Evolutionary conservation across 495 filamentous ascomycete species (phyloP).

Genomic region (Cryomyces antarcticus): DNA sequence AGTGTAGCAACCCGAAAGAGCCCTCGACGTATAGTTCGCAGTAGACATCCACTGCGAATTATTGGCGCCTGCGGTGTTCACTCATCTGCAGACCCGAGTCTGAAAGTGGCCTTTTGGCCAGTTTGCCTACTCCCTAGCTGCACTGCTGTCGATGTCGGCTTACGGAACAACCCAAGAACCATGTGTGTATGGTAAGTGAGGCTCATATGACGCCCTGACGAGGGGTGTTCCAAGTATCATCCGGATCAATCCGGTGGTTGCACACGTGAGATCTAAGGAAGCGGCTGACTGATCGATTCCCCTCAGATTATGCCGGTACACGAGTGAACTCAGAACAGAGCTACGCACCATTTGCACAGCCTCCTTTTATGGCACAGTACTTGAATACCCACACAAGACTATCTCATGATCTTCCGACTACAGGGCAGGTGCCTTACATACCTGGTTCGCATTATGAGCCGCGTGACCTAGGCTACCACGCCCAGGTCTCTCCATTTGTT

Average conservation of each 20-base stretch:
- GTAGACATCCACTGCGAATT: no score
- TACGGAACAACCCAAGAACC: conserved; percentile 29
- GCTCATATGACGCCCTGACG: conserved; percentile 11
- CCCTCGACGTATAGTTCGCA: no score
- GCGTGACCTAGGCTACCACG: conserved; percentile 26
- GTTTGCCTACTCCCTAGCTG: no score
- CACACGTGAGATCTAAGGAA: conserved; percentile 10
- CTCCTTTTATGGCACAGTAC: conserved; percentile 18
- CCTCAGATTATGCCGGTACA: conserved; percentile 17
- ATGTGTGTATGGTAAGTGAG: conserved; percentile 26
- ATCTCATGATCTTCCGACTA: conserved; percentile 14
- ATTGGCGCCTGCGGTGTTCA: no score
- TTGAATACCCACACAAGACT: conserved; percentile 15
- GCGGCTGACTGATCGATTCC: conserved; percentile 11
- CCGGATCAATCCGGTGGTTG: conserved; percentile 8
- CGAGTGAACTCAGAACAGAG: conserved; percentile 18
- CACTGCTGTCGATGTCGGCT: conserved; percentile 34
- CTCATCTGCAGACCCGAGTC: no score
- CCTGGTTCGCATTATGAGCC: conserved; percentile 15
- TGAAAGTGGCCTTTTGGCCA: no score
- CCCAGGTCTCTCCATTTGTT: conserved; percentile 29
- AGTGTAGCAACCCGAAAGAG: no score
- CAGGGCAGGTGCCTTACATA: conserved; percentile 13
- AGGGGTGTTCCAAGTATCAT: conserved; percentile 5
- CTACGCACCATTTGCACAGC: conserved; percentile 16